A percentile compares a stretch with the other conserved stretches of the same genome.
These are phyloP conservation scores for Pleurotus tuoliensis DNA, from an alignment of 768 basidiomycete species.

Conservation along the genomic window DNA sequence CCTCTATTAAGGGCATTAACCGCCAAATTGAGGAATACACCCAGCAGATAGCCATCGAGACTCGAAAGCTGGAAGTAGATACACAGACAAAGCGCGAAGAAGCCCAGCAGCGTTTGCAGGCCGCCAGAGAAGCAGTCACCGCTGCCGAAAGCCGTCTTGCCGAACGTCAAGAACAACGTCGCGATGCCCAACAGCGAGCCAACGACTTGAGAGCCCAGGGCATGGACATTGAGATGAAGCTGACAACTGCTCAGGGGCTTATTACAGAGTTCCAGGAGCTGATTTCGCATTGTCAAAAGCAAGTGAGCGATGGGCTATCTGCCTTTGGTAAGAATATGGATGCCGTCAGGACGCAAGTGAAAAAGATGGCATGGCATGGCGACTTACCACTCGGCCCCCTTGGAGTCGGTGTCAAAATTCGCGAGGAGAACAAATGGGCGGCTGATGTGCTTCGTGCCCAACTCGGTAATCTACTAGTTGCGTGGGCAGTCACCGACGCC, in stretches of 20 bases:
- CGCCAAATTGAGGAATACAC: constrained; percentile 35
- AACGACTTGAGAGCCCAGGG: constrained; percentile 32
- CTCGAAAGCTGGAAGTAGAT: constrained; percentile 46
- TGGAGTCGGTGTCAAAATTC: constrained; percentile 72
- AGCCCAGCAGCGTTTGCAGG: constrained; percentile 45
- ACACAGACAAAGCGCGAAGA: constrained; percentile 63
- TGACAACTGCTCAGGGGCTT: constrained; percentile 28
- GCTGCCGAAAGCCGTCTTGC: constrained; percentile 31
- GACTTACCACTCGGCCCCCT: constrained; percentile 73
- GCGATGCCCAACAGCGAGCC: constrained; percentile 5
- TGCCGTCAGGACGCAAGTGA: constrained; percentile 49
- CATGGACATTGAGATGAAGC: constrained; percentile 27
- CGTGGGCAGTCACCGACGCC: constrained; percentile 72
- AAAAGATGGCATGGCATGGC: constrained; percentile 55
- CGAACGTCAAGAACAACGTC: constrained; percentile 5
- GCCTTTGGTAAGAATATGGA: constrained; percentile 65
- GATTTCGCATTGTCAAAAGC: constrained; percentile 44
- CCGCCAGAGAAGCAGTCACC: constrained; percentile 35
- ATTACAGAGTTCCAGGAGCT: constrained; percentile 46
- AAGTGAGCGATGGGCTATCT: constrained; percentile 54
- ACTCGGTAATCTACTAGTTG: constrained; percentile 53
- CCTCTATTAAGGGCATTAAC: constrained; percentile 28
- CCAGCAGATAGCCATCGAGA: constrained; percentile 49
- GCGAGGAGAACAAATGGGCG: constrained; percentile 62
- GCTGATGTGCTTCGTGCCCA: constrained; percentile 53